Percentiles rank a stretch among this genome's conserved stretches.
Conservation (phyloP, 305 asterid genomes). For the Solanum hybrid region DNA sequence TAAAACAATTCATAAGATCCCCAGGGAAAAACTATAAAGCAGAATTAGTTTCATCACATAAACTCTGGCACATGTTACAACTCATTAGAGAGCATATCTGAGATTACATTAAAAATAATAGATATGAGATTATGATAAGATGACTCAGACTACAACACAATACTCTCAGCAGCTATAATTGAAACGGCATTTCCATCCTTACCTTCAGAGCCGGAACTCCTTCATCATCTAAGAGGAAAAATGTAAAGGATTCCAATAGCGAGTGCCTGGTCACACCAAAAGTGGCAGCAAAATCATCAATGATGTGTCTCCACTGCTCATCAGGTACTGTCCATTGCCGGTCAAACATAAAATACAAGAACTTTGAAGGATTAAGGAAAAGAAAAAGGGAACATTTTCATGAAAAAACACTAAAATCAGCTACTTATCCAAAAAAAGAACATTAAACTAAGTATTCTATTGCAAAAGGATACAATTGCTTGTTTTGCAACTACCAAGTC, state of each 20-base stretch:
- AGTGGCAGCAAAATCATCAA: conserved; percentile 86
- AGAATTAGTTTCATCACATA: not conserved
- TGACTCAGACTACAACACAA: not conserved
- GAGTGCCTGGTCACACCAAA: conserved; percentile 74
- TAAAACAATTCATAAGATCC: not conserved
- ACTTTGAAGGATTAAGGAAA: conserved; percentile 42
- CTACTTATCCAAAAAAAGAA: not conserved
- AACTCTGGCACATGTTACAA: not conserved
- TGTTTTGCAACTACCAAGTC: conserved; percentile 84
- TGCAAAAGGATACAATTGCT: conserved; percentile 81
- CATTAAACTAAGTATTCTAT: not conserved
- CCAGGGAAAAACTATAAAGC: not conserved
- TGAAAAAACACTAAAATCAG: not conserved
- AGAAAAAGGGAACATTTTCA: conserved; percentile 7
- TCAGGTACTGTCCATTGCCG: conserved; percentile 74
- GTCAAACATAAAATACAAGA: conserved; percentile 87
- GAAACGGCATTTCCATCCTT: not conserved
- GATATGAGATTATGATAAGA: not conserved
- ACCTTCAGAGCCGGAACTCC: conserved; percentile 82
- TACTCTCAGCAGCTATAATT: not conserved
- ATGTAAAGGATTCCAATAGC: conserved; percentile 73
- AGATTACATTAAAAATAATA: not conserved
- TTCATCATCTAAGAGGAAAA: conserved; percentile 86
- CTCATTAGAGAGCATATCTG: not conserved
- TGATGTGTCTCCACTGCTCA: conserved; percentile 57